Conservation (phyloP, 202 grass and related monocot species). For the Schoenoplectus tabernaemontani region DNA sequence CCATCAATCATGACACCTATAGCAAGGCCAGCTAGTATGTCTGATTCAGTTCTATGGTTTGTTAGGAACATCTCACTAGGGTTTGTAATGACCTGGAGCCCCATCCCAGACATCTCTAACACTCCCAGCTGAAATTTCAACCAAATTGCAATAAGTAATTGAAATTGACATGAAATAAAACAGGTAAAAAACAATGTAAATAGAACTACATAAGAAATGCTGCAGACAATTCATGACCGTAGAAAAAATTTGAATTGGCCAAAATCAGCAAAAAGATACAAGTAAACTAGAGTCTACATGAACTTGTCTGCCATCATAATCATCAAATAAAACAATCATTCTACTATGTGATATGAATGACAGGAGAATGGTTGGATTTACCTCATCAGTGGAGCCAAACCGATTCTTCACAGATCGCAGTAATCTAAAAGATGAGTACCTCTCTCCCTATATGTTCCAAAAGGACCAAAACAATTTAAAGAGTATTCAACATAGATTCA, state of each 20-base stretch:
- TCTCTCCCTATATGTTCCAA: constrained; percentile 68
- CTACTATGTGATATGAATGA: background rate
- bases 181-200: background rate
- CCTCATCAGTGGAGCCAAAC: constrained; percentile 90
- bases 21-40: constrained; percentile 77
- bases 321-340: background rate
- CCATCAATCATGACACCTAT: constrained; percentile 83
- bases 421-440: constrained; percentile 62
- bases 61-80: constrained; percentile 87
- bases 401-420: constrained; percentile 87
- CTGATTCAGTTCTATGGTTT: constrained; percentile 65
- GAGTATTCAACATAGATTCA: background rate
- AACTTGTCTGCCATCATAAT: too few species aligned
- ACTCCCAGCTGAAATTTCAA: constrained; percentile 67
- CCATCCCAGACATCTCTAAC: constrained; percentile 76
- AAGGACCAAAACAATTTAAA: background rate
- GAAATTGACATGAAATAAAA: background rate
- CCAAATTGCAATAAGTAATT: background rate
- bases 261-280: background rate
- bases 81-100: constrained; percentile 76
- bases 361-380: constrained; percentile 15
- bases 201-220: background rate
- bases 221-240: background rate
- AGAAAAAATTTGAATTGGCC: background rate
- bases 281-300: too few species aligned